A percentile compares a stretch with the other conserved stretches of the same genome.
Evolutionary conservation across 2,329 filamentous ascomycete species (phyloP).

Genomic region (Talaromyces islandicus): DNA sequence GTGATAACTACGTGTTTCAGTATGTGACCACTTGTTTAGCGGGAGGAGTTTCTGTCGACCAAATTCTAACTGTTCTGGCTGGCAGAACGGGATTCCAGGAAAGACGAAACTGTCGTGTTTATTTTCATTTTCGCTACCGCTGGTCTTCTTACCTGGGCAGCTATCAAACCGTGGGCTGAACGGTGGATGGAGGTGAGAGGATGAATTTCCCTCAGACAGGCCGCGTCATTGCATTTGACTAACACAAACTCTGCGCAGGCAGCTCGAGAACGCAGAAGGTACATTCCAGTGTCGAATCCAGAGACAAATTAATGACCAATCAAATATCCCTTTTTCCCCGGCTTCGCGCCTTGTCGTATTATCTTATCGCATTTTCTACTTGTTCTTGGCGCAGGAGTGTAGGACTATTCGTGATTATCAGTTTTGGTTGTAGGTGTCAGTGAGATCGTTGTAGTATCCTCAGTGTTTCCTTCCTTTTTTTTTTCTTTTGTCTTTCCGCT

Average conservation of each 20-base stretch:
- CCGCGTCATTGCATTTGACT: background rate
- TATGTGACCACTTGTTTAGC: constrained; percentile 18
- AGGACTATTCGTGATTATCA: background rate
- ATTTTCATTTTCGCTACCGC: constrained; percentile 61
- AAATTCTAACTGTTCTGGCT: constrained; percentile 8
- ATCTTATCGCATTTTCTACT: background rate
- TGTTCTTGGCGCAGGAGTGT: background rate
- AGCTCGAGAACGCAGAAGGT: constrained; percentile 44
- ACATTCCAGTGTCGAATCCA: constrained; percentile 43
- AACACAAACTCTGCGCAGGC: constrained; percentile 25
- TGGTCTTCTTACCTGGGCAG: constrained; percentile 55
- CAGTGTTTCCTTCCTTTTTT: too few relatives aligned
- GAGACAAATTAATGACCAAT: background rate
- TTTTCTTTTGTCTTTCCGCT: too few relatives aligned
- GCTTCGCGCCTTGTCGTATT: background rate
- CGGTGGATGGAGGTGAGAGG: constrained; percentile 50
- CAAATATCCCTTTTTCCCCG: background rate
- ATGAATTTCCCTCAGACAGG: background rate
- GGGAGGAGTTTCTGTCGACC: background rate
- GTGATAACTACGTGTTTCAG: constrained; percentile 63
- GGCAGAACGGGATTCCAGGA: constrained; percentile 59
- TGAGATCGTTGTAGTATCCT: background rate
- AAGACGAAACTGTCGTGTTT: constrained; percentile 60
- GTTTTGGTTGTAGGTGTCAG: background rate
- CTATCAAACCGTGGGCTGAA: constrained; percentile 53